Evolutionary conservation across 805 yeast species (phyloP).

Genomic region (Kodamaea kaohsiungensis): DNA sequence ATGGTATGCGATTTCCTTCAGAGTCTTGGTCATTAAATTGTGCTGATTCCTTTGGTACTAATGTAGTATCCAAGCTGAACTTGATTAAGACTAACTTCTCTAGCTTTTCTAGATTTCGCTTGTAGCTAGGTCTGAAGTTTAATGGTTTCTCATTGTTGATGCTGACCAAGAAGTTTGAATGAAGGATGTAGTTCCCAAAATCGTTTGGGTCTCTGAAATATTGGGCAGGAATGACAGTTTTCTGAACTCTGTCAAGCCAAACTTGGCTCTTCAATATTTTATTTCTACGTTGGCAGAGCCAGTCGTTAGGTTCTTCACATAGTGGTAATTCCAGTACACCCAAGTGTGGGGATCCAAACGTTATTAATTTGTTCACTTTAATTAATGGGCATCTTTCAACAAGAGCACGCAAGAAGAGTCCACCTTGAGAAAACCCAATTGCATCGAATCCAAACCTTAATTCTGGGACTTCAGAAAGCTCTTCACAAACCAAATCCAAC

Average conservation of each 20-base stretch:
- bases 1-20: constrained; percentile 44
- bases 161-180: constrained; percentile 62
- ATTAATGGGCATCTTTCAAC: constrained; percentile 54
- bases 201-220: constrained; percentile 66
- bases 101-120: constrained; percentile 42
- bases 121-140: constrained; percentile 39
- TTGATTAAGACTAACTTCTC: constrained; percentile 58
- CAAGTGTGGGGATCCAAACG: constrained; percentile 82
- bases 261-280: constrained; percentile 56
- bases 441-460: constrained; percentile 63
- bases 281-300: constrained; percentile 61
- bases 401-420: constrained; percentile 70
- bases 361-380: constrained; percentile 52
- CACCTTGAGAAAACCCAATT: constrained; percentile 84
- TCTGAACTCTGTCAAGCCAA: constrained; percentile 59
- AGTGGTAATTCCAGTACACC: constrained; percentile 71
- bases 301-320: constrained; percentile 50
- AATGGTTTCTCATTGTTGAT: constrained; percentile 59
- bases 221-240: constrained; percentile 66
- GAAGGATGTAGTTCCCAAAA: constrained; percentile 53
- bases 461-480: constrained; percentile 46
- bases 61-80: constrained; percentile 63
- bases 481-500: constrained; percentile 55
- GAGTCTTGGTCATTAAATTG: constrained; percentile 59
- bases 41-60: constrained; percentile 73